Evolutionary conservation across 2,329 filamentous ascomycete species (phyloP).

Genomic region (Colletotrichum abscissum): DNA sequence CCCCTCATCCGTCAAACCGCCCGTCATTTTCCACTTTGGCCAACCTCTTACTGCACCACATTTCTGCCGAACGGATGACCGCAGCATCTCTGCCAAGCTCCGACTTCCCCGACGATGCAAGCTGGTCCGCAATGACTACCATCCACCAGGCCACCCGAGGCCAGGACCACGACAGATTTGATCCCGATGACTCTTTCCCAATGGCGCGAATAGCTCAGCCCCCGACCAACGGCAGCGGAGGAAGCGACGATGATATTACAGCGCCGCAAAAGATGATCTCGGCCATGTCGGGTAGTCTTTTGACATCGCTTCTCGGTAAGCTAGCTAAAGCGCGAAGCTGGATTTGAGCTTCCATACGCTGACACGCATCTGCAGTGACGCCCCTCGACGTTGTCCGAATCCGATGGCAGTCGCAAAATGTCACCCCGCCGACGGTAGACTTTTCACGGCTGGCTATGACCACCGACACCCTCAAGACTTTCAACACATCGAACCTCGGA

Average conservation of each 20-base stretch:
- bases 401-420: conserved; percentile 86
- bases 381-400: conserved; percentile 97
- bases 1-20: conserved; percentile 9
- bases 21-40: neutral
- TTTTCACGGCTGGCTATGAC: conserved; percentile 67
- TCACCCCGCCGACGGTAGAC: conserved; percentile 61
- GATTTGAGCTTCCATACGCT: conserved; percentile 15
- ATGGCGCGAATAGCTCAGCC: conserved; percentile 43
- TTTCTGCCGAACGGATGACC: neutral
- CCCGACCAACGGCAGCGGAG: conserved; percentile 33
- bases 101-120: conserved; percentile 33
- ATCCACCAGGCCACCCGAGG: conserved; percentile 27
- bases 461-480: conserved; percentile 70
- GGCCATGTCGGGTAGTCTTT: conserved; percentile 87
- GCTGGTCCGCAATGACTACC: conserved; percentile 31
- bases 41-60: neutral
- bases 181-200: conserved; percentile 42
- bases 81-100: conserved; percentile 10
- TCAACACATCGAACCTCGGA: conserved; percentile 84
- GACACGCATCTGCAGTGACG: conserved; percentile 71
- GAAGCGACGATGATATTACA: conserved; percentile 72
- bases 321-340: conserved; percentile 11
- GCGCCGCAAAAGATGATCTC: conserved; percentile 94
- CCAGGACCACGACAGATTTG: conserved; percentile 44
- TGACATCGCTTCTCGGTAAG: conserved; percentile 90